Conservation (phyloP, 192 early-diverging fungal species). For the Thoreauomyces humboldtii region DNA sequence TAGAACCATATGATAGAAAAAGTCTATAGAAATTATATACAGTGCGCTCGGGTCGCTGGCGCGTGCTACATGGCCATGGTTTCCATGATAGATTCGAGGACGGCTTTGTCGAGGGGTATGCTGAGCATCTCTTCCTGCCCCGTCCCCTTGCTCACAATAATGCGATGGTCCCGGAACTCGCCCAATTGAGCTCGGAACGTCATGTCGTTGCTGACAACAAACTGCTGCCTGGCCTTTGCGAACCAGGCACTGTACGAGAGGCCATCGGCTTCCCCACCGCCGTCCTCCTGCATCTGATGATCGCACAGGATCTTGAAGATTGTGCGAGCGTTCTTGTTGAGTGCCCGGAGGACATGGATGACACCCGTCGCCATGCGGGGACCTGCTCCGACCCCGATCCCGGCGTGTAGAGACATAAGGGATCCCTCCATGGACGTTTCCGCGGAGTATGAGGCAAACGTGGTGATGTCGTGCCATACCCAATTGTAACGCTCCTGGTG, state of each 20-base stretch:
- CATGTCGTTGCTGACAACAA: constrained; percentile 76
- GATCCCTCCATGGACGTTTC: constrained; percentile 87
- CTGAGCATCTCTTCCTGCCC: constrained; percentile 71
- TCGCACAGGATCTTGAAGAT: constrained; percentile 85
- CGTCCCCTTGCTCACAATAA: constrained; percentile 61
- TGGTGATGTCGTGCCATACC: constrained; percentile 91
- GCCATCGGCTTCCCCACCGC: constrained; percentile 40
- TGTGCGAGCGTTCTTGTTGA: constrained; percentile 81
- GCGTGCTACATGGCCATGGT: constrained; percentile 50
- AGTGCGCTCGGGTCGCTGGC: no score
- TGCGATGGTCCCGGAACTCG: constrained; percentile 90
- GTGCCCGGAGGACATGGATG: constrained; percentile 73
- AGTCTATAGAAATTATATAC: no score
- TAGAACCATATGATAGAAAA: constrained; percentile 22
- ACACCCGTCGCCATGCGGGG: constrained; percentile 45
- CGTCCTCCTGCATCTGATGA: constrained; percentile 59
- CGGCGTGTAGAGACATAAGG: constrained; percentile 49
- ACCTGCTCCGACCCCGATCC: neutral
- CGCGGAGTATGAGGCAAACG: constrained; percentile 72
- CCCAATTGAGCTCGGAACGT: constrained; percentile 88
- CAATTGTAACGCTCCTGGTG: constrained; percentile 69
- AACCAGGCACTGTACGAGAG: constrained; percentile 70
- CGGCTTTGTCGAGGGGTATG: constrained; percentile 67
- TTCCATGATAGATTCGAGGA: constrained; percentile 67
- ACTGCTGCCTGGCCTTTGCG: constrained; percentile 73